phyloP scores from a whole-genome alignment of 345 rosid genomes.

The Eutrema heterophyllum region DNA sequence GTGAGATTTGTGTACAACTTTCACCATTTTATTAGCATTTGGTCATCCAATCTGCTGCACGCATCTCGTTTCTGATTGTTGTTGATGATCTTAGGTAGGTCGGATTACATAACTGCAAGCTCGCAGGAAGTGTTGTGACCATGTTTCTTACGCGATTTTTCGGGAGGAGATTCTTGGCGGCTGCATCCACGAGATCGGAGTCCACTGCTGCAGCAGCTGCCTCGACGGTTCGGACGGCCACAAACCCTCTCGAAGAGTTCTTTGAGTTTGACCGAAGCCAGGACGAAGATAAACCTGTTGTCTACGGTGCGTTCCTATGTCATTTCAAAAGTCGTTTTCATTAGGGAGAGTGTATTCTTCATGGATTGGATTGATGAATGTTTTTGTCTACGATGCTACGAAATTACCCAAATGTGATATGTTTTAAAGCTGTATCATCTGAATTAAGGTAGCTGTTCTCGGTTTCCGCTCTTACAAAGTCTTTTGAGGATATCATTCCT shows the following conservation, averaged over 20 bases:
- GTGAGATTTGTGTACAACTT: neutral
- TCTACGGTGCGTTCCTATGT: slow-evolving; percentile 47
- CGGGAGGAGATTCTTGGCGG: slow-evolving; percentile 58
- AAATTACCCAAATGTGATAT: neutral
- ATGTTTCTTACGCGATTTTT: slow-evolving; percentile 66
- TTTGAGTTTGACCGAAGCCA: slow-evolving; percentile 67
- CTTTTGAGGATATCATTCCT: neutral
- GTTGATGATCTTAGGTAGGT: neutral
- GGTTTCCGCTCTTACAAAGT: neutral
- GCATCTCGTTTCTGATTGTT: neutral
- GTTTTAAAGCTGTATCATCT: neutral
- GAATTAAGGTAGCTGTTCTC: neutral
- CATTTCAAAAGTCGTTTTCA: neutral
- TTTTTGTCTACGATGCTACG: neutral
- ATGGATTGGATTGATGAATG: neutral
- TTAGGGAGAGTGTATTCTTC: neutral
- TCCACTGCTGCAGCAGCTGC: slow-evolving; percentile 52
- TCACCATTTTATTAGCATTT: neutral
- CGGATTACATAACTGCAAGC: neutral
- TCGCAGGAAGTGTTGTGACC: neutral
- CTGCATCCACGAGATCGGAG: slow-evolving; percentile 54
- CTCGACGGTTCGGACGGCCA: slow-evolving; percentile 32
- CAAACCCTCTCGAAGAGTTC: slow-evolving; percentile 79
- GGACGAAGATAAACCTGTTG: slow-evolving; percentile 64
- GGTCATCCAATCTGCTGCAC: neutral